Evolutionary conservation across 768 basidiomycete species (phyloP).

Genomic region (Tylopilus felleus): DNA sequence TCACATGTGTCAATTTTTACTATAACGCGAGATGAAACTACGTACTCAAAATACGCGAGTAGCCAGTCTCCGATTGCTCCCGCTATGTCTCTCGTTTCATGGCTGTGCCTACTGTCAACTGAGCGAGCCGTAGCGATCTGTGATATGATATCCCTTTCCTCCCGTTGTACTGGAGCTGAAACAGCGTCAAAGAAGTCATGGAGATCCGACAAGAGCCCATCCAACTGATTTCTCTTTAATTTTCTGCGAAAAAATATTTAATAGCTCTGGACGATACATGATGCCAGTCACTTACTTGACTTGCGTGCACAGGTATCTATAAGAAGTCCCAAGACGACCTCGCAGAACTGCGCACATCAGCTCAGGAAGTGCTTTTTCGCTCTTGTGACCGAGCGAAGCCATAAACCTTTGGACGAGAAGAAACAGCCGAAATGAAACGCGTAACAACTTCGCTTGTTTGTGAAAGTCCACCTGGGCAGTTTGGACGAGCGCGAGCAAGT

Average conservation of each 20-base stretch:
- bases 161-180: conserved; percentile 29
- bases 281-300: conserved; percentile 40
- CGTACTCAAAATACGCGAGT: conserved; percentile 47
- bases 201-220: conserved; percentile 40
- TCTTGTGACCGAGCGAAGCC: conserved; percentile 41
- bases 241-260: conserved; percentile 33
- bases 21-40: neutral
- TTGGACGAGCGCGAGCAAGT: conserved; percentile 35
- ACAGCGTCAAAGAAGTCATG: conserved; percentile 37
- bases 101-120: conserved; percentile 15
- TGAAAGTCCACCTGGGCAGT: conserved; percentile 37
- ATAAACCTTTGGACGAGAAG: conserved; percentile 43
- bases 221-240: conserved; percentile 34
- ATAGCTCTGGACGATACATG: conserved; percentile 15
- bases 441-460: conserved; percentile 32
- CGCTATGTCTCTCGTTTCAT: conserved; percentile 18
- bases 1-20: neutral
- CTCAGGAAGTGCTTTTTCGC: conserved; percentile 32
- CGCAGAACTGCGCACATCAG: conserved; percentile 46
- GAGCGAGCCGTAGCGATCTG: conserved; percentile 21
- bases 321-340: conserved; percentile 41
- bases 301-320: conserved; percentile 45
- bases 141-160: conserved; percentile 34
- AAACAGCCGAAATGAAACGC: conserved; percentile 49
- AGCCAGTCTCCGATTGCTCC: conserved; percentile 48